Evolutionary conservation across 1,284 basidiomycete species (phyloP).

Genomic region (Volvariella surrecta): DNA sequence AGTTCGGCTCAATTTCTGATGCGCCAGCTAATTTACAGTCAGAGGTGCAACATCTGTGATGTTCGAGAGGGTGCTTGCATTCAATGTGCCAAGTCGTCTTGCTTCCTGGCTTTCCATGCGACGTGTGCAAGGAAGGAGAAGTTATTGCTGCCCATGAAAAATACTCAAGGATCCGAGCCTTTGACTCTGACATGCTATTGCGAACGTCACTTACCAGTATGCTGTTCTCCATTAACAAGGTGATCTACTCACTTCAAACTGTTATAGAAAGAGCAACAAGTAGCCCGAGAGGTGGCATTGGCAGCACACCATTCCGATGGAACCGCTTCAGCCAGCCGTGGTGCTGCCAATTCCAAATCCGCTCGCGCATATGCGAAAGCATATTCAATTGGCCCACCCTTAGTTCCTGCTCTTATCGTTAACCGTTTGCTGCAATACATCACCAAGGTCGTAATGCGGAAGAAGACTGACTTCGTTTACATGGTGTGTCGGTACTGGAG

Average conservation of each 20-base stretch:
- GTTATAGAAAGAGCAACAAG: constrained; percentile 57
- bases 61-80: constrained; percentile 87
- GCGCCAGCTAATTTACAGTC: constrained; percentile 4
- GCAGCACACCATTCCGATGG: constrained; percentile 38
- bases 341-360: constrained; percentile 40
- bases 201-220: constrained; percentile 82
- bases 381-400: constrained; percentile 71
- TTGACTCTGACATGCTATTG: constrained; percentile 73
- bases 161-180: constrained; percentile 63
- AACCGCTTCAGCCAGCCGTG: constrained; percentile 20
- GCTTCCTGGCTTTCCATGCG: constrained; percentile 92
- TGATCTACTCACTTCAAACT: constrained; percentile 1
- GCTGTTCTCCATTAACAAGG: constrained; percentile 19
- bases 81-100: constrained; percentile 88
- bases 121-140: constrained; percentile 90
- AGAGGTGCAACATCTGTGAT: constrained; percentile 87
- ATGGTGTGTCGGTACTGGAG: constrained; percentile 94
- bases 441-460: constrained; percentile 62
- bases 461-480: constrained; percentile 73
- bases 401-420: constrained; percentile 68
- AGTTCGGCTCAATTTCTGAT: constrained; percentile 19
- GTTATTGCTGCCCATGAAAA: constrained; percentile 83
- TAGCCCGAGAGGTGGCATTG: constrained; percentile 49
- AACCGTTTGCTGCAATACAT: constrained; percentile 78
- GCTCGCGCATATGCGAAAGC: constrained; percentile 77